Evolutionary conservation across 2,329 filamentous ascomycete species (phyloP).

Genomic region (Laburnicola sp.): DNA sequence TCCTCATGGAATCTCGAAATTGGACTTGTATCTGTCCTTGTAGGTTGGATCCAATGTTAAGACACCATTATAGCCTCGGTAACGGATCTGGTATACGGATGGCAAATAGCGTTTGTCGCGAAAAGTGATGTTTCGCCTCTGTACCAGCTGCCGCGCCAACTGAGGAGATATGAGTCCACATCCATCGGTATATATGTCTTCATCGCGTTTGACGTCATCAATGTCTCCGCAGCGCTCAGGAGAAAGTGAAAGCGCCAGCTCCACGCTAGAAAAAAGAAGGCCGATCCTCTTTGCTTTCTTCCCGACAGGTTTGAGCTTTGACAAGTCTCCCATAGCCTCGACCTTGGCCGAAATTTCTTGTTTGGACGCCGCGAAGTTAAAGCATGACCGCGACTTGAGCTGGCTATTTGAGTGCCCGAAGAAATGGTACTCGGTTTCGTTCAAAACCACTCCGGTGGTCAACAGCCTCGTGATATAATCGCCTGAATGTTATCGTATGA

Average conservation of each 20-base stretch:
- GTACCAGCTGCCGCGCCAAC: conserved; percentile 41
- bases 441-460: conserved; percentile 38
- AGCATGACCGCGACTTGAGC: conserved; percentile 49
- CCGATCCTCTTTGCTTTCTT: conserved; percentile 52
- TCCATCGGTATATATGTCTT: conserved; percentile 50
- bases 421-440: conserved; percentile 47
- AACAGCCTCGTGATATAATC: conserved; percentile 46
- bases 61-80: conserved; percentile 51
- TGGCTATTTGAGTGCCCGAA: conserved; percentile 52
- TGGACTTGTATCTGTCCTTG: conserved; percentile 26
- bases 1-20: conserved; percentile 49
- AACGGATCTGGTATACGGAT: conserved; percentile 49
- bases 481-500: neutral
- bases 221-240: conserved; percentile 47
- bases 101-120: conserved; percentile 45
- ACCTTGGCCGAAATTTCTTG: conserved; percentile 40
- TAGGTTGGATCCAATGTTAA: conserved; percentile 46
- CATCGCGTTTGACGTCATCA: conserved; percentile 41
- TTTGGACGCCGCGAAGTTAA: conserved; percentile 43
- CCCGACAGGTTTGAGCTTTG: conserved; percentile 48
- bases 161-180: conserved; percentile 46
- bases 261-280: conserved; percentile 46
- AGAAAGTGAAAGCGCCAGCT: conserved; percentile 36
- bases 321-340: conserved; percentile 47
- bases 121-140: conserved; percentile 40